phyloP scores from a whole-genome alignment of 2,329 filamentous ascomycete genomes.

The Pseudogymnoascus sp. region DNA sequence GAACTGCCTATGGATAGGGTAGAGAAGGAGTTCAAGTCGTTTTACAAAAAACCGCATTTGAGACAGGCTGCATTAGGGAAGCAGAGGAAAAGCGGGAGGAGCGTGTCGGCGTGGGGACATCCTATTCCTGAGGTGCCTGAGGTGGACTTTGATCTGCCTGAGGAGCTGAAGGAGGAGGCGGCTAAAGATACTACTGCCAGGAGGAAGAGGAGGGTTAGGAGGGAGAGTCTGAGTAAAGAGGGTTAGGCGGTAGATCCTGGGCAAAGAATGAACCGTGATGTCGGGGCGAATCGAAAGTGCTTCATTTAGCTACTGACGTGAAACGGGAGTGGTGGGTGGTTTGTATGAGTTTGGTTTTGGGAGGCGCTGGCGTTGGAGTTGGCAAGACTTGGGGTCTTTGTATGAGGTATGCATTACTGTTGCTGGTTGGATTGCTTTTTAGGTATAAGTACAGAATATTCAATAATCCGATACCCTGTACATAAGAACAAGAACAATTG shows the following conservation, averaged over 20 bases:
- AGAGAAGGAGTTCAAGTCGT: constrained; percentile 68
- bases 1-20: constrained; percentile 22
- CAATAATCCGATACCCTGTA: constrained; percentile 2
- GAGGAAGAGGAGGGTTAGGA: constrained; percentile 42
- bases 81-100: constrained; percentile 54
- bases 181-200: constrained; percentile 50
- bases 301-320: constrained; percentile 25
- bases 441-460: not conserved
- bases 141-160: constrained; percentile 66
- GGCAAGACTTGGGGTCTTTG: constrained; percentile 10
- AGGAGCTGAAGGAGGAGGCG: constrained; percentile 39
- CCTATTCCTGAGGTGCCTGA: constrained; percentile 65
- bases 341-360: not conserved
- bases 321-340: not conserved
- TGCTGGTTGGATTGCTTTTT: constrained; percentile 4
- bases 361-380: constrained; percentile 13
- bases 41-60: constrained; percentile 63
- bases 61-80: constrained; percentile 71
- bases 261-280: constrained; percentile 16
- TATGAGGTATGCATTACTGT: constrained; percentile 9
- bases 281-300: constrained; percentile 28
- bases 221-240: constrained; percentile 31
- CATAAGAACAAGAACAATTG: not conserved
- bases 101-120: constrained; percentile 70
- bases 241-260: constrained; percentile 19